Evolutionary conservation across 495 filamentous ascomycete species (phyloP).

Genomic region (Corynascus novoguineensis): DNA sequence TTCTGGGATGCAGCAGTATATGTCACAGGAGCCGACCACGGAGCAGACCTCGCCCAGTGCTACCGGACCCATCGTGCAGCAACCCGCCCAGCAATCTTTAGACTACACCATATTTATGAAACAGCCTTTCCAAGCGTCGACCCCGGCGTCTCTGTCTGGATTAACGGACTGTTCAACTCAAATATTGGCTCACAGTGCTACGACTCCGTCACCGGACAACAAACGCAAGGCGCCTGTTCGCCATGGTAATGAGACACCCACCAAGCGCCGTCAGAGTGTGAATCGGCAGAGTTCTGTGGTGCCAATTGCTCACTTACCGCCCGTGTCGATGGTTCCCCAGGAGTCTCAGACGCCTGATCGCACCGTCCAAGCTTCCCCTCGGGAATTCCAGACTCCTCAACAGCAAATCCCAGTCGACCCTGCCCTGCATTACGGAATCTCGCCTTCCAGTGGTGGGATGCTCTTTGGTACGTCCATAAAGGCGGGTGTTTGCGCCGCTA

Average conservation of each 20-base stretch:
- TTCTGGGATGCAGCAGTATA: neutral
- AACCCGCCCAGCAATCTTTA: neutral
- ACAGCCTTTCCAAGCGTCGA: neutral
- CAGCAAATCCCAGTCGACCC: slow-evolving; percentile 6
- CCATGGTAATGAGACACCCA: neutral
- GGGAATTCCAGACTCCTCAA: neutral
- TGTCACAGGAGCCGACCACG: neutral
- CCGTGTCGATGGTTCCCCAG: neutral
- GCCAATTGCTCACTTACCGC: neutral
- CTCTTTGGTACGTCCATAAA: slow-evolving; percentile 9
- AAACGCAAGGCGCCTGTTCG: slow-evolving; percentile 3
- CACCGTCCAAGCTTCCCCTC: neutral
- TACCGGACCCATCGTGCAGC: neutral
- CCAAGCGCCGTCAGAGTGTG: slow-evolving; percentile 12
- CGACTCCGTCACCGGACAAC: slow-evolving; percentile 4
- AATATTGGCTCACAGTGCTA: neutral
- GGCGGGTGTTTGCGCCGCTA: slow-evolving; percentile 8
- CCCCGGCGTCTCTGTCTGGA: neutral
- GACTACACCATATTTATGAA: slow-evolving; percentile 7
- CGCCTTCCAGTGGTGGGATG: slow-evolving; percentile 1
- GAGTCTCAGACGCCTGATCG: neutral
- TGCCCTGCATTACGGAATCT: slow-evolving; percentile 2
- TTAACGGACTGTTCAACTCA: neutral
- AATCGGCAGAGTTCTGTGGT: neutral
- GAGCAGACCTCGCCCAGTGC: neutral